Percentiles rank a stretch among this genome's conserved stretches.
These are phyloP conservation scores for Barnettozyma hawaiiensis DNA, from an alignment of 1,139 yeast species.

Conservation along the genomic window DNA sequence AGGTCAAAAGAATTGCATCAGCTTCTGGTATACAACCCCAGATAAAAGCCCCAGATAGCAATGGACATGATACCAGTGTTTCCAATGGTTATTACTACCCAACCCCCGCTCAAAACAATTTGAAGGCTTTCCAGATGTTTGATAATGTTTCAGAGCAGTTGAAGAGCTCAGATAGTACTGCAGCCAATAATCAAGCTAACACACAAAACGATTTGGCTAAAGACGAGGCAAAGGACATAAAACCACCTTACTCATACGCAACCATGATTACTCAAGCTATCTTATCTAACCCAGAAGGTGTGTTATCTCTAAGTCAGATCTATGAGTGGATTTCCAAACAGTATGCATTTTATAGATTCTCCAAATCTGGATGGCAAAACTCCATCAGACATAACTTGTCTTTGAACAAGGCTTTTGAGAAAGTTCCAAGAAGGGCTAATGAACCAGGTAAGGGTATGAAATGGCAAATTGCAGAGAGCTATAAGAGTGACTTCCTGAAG, in stretches of 20 bases:
- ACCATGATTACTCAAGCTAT: constrained; percentile 98
- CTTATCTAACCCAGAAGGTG: constrained; percentile 80
- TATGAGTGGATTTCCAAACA: constrained; percentile 84
- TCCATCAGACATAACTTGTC: constrained; percentile 80
- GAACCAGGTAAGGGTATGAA: constrained; percentile 99
- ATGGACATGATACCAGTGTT: not conserved
- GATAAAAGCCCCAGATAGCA: not conserved
- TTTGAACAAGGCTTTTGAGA: constrained; percentile 82
- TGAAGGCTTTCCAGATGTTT: constrained; percentile 51
- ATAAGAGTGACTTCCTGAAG: constrained; percentile 75
- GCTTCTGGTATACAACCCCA: constrained; percentile 1
- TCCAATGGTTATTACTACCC: constrained; percentile 10
- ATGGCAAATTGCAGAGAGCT: constrained; percentile 90
- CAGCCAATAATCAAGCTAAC: constrained; percentile 6
- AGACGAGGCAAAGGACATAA: constrained; percentile 86
- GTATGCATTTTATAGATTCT: constrained; percentile 85
- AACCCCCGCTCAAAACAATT: constrained; percentile 7
- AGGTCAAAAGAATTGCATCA: constrained; percentile 23
- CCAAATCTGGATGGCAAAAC: constrained; percentile 95
- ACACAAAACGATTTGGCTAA: constrained; percentile 47
- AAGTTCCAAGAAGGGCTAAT: constrained; percentile 89
- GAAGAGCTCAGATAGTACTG: constrained; percentile 2
- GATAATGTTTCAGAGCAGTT: constrained; percentile 30
- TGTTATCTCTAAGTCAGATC: constrained; percentile 83
- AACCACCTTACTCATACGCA: constrained; percentile 96